phyloP scores from a whole-genome alignment of 2,329 filamentous ascomycete species.

The Shiraia sp. region DNA sequence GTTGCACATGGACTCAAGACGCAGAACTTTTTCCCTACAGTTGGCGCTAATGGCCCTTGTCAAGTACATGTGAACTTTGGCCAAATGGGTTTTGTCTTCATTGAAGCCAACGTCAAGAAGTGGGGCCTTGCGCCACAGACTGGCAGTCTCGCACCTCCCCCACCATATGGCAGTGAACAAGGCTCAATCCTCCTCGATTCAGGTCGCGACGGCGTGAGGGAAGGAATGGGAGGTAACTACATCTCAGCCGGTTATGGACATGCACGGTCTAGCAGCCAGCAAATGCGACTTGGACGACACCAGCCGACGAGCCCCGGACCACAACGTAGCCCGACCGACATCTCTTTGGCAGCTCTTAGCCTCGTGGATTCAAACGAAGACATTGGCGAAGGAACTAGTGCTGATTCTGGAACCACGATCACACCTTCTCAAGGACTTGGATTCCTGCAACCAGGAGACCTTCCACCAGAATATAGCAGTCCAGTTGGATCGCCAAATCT shows the following conservation, averaged over 20 bases:
- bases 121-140: conserved; percentile 97
- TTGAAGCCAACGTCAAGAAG: conserved; percentile 99
- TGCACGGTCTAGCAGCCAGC: conserved; percentile 74
- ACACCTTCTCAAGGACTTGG: conserved; percentile 36
- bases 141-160: conserved; percentile 89
- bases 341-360: conserved; percentile 85
- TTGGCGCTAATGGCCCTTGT: conserved; percentile 94
- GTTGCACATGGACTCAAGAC: conserved; percentile 89
- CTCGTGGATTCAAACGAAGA: conserved; percentile 69
- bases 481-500: conserved; percentile 44
- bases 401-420: conserved; percentile 27
- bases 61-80: conserved; percentile 96
- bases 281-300: conserved; percentile 68
- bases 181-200: conserved; percentile 93
- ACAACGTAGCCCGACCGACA: conserved; percentile 88
- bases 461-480: conserved; percentile 56
- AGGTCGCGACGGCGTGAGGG: conserved; percentile 60
- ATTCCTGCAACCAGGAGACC: conserved; percentile 41
- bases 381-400: conserved; percentile 71
- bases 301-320: conserved; percentile 85
- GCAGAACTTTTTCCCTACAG: conserved; percentile 95
- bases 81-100: conserved; percentile 97
- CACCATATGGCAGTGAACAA: conserved; percentile 95
- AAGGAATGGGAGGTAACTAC: conserved; percentile 56
- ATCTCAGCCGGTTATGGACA: conserved; percentile 60